Base-by-base conservation (phyloP, 192 early-diverging fungal genomes). In the Thamnidium elegans region DNA sequence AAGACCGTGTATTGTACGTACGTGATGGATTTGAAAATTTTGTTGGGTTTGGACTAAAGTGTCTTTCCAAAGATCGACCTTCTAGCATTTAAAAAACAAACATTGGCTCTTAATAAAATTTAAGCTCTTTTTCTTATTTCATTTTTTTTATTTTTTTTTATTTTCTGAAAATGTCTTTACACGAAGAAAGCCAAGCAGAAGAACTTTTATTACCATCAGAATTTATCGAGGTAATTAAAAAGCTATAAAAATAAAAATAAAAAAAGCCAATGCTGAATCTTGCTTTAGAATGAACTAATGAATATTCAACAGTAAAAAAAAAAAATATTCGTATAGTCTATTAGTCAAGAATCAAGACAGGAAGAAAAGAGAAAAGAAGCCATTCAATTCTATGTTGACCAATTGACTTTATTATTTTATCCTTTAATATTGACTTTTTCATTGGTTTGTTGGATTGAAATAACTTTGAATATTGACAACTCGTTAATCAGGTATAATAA, bases 351-450 rank as follows among this genome's bases (percentile, higher is more conserved):
- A 13, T 15, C 30, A 30, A 54, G 52, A 26, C 23, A 39, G 4
- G 23, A 54, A 14, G 13, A 54, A 54, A 30, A 30, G 11, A 21
- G 52, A 43, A 59, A 43, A 45, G 43, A 59, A 21, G 11, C 23
- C 3, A 11, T 59, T 21, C 39, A 44, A 3, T 59, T 59, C 44
- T 59, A 59, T 23, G 21, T 59, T 42, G 43, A 59, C 3, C 58
- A 59, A 23, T 26, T 59, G 13, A 59, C 58, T 14, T 30, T 59
- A 10, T 15, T 59, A 21, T 59, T 59, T 46, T 59, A 59, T 59
- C 58, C 58, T 44, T 20, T 59, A 11, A 21, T 46, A 21, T 21
- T 59, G 15, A 59, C 58, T 0, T 59, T 59, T 59, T 9, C 1
- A 21, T 14, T 59, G 8, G 43, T 59, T 23, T 45, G 36, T 44